phyloP scores from a whole-genome alignment of 2,329 filamentous ascomycete species.

The Corynespora cassiicola region DNA sequence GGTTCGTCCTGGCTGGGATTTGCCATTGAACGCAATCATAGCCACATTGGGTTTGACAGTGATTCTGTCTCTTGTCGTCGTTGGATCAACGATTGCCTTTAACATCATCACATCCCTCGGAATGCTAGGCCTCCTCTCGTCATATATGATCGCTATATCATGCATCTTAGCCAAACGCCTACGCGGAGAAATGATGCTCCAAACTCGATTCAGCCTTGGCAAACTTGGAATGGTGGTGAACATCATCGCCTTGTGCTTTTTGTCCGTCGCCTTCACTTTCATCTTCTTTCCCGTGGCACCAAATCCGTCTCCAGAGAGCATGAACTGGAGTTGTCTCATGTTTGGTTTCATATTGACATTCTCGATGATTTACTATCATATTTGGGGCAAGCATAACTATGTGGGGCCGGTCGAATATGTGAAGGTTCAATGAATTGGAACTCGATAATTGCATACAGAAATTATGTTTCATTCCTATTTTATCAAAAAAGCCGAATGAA shows the following conservation, averaged over 20 bases:
- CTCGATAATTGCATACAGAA: too few relatives aligned
- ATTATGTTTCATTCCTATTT: too few relatives aligned
- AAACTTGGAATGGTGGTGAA: conserved; percentile 51
- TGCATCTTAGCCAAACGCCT: conserved; percentile 54
- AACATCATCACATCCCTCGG: conserved; percentile 22
- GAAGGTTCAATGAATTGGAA: too few relatives aligned
- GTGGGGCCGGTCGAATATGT: conserved; percentile 18
- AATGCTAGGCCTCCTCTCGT: conserved; percentile 20
- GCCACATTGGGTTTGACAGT: conserved; percentile 23
- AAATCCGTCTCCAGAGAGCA: conserved; percentile 30
- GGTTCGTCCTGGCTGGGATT: conserved; percentile 22
- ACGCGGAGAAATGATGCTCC: conserved; percentile 50
- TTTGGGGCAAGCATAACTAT: conserved; percentile 49
- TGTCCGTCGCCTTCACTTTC: conserved; percentile 51
- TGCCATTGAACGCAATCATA: conserved; percentile 30
- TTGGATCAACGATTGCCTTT: conserved; percentile 33
- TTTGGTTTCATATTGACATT: conserved; percentile 51
- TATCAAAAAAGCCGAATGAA: too few relatives aligned
- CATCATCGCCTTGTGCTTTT: conserved; percentile 45
- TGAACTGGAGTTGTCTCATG: conserved; percentile 56
- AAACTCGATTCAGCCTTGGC: conserved; percentile 55
- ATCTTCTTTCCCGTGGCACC: conserved; percentile 48
- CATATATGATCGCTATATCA: conserved; percentile 49
- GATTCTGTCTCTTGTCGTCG: conserved; percentile 34
- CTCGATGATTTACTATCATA: conserved; percentile 49